Conservation (phyloP, 345 rosid genomes). For the Excoecaria cochinchinensis region DNA sequence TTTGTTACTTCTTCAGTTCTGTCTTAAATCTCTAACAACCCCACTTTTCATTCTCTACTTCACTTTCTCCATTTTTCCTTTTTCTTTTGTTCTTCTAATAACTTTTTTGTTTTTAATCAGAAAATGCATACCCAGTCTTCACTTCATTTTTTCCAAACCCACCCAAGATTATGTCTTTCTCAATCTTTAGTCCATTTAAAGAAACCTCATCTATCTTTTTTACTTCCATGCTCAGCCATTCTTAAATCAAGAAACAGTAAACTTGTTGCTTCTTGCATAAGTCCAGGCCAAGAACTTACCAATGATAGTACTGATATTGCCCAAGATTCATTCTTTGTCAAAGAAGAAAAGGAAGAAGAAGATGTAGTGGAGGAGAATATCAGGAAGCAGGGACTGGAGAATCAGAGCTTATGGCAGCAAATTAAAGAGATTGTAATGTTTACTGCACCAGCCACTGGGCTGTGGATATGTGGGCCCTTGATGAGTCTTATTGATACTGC, state of each 20-base stretch:
- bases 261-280: slow-evolving; percentile 32
- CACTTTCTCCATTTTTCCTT: background rate
- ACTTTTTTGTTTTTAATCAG: background rate
- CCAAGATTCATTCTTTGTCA: background rate
- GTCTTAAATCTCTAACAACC: background rate
- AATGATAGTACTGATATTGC: slow-evolving; percentile 2
- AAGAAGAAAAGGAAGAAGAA: slow-evolving; percentile 15
- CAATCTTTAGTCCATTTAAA: slow-evolving; percentile 23
- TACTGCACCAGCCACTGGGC: slow-evolving; percentile 83
- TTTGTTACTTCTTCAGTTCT: background rate
- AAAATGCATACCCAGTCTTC: slow-evolving; percentile 44
- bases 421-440: slow-evolving; percentile 80
- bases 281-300: slow-evolving; percentile 33
- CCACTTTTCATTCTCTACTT: background rate
- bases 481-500: slow-evolving; percentile 96
- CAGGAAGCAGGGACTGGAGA: slow-evolving; percentile 40
- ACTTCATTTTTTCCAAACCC: slow-evolving; percentile 19
- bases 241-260: slow-evolving; percentile 5
- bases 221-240: slow-evolving; percentile 12
- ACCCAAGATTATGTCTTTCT: slow-evolving; percentile 23
- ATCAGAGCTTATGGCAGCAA: slow-evolving; percentile 70
- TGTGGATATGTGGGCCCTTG: slow-evolving; percentile 88
- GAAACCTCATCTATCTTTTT: slow-evolving; percentile 7
- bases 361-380: slow-evolving; percentile 14
- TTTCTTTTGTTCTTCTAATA: background rate